phyloP scores from a whole-genome alignment of 2,329 filamentous ascomycete genomes.

The Cladosporium velox region DNA sequence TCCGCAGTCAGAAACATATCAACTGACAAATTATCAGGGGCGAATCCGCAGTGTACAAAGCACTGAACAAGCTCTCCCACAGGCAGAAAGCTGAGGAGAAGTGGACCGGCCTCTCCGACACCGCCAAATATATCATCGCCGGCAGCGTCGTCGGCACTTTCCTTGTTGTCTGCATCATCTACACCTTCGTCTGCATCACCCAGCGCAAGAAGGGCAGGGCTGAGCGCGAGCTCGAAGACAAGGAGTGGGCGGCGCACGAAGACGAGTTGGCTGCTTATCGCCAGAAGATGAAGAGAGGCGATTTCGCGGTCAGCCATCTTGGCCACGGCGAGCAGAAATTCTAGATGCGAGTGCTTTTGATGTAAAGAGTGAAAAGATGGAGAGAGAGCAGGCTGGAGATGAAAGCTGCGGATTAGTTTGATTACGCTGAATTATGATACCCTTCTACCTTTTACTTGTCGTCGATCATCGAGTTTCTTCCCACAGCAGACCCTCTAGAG shows the following conservation, averaged over 20 bases:
- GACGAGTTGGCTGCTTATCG: slow-evolving; percentile 38
- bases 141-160: slow-evolving; percentile 47
- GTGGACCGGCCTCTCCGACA: slow-evolving; percentile 47
- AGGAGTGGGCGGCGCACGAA: slow-evolving; percentile 47
- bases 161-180: slow-evolving; percentile 37
- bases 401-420: slow-evolving; percentile 4
- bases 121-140: slow-evolving; percentile 53
- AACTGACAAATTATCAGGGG: slow-evolving; percentile 25
- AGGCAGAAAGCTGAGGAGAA: slow-evolving; percentile 44
- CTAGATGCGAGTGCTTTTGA: neutral
- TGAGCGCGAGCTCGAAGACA: slow-evolving; percentile 51
- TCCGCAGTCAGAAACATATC: neutral
- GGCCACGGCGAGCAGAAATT: slow-evolving; percentile 18
- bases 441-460: neutral
- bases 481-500: too few relatives aligned
- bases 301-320: slow-evolving; percentile 27
- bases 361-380: neutral
- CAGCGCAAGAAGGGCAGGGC: slow-evolving; percentile 53
- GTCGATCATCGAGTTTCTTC: too few relatives aligned
- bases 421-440: slow-evolving; percentile 15
- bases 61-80: slow-evolving; percentile 44
- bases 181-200: slow-evolving; percentile 50
- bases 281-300: slow-evolving; percentile 33
- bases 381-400: neutral
- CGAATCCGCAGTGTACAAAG: slow-evolving; percentile 34